phyloP scores from a whole-genome alignment of 2,329 filamentous ascomycete species.

The Diaporthe sp. region DNA sequence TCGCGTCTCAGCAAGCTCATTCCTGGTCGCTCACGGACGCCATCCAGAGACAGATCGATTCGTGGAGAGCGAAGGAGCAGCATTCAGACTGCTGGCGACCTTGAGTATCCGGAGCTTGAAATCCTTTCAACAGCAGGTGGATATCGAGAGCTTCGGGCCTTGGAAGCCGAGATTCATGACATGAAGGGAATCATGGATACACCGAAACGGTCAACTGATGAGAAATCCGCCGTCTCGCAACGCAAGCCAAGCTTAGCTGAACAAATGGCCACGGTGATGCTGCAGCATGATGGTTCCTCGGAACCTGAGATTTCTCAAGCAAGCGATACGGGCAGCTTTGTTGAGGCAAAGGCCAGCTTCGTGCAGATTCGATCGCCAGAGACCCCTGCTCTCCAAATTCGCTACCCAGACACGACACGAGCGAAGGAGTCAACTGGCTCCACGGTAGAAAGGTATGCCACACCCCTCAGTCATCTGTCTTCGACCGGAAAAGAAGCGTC shows the following conservation, averaged over 20 bases:
- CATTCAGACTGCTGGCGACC: conserved; percentile 34
- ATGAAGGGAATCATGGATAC: conserved; percentile 37
- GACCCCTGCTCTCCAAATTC: conserved; percentile 21
- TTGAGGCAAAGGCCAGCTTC: conserved; percentile 17
- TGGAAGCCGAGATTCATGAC: conserved; percentile 42
- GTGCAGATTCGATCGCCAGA: background rate
- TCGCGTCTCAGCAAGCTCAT: conserved; percentile 46
- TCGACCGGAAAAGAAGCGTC: conserved; percentile 5
- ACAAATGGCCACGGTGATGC: conserved; percentile 13
- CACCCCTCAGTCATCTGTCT: conserved; percentile 33
- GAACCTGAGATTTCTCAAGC: background rate
- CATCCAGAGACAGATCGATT: conserved; percentile 30
- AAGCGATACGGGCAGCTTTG: background rate
- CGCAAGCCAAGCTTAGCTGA: conserved; percentile 19
- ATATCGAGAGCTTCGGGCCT: conserved; percentile 41
- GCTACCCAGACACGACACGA: background rate
- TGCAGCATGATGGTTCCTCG: conserved; percentile 25
- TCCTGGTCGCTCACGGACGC: conserved; percentile 35
- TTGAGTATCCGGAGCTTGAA: conserved; percentile 45
- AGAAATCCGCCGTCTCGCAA: background rate
- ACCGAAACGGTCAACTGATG: background rate
- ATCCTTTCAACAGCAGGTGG: conserved; percentile 40
- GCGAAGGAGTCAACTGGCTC: conserved; percentile 27
- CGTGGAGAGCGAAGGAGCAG: conserved; percentile 35
- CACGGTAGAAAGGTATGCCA: conserved; percentile 34